Base-by-base conservation (phyloP, 2,329 filamentous ascomycete species). In the Xylaria sp. region DNA sequence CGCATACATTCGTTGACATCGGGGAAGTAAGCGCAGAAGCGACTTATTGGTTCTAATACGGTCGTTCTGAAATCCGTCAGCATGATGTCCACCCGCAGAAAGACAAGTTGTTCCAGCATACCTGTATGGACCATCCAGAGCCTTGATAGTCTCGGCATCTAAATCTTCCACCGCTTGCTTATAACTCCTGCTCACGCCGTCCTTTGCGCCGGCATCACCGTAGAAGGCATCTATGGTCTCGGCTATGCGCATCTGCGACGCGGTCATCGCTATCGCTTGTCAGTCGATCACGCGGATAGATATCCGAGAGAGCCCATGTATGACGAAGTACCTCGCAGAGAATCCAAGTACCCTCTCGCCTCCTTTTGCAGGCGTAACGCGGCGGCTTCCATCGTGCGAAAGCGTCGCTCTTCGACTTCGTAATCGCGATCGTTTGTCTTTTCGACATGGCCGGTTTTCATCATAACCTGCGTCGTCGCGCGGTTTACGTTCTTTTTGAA, bases 201-300 rank as follows among this genome's bases (percentile, higher is more conserved):
- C 95, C 70, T 87, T 91, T 54, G 94, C 92, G 55, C 95, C 95
- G 1, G 92, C 88, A 73, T 99, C 94, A 58, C 94, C 94, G 78
- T 99, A 99, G 76, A 99, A 99, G 47, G 94, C 94, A 77, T 99
- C 94, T 76, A 99, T 99, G 18, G 94, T 99, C 76, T 99, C 94
- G 66, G 94, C 94, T 75, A 99, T 97, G 72, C 93, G 89, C 93
- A 99, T 97, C 78, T 99, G 94, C 57, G 92, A 97, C 55, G 94
- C 93, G 13, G 94, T 99, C 94, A 99, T 99, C 19, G 63, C 63
- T 65, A 10, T n/a, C 6, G 13, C 46, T 18, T 11, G 57, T 65
- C 39, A 65, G 63, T 58, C 49, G 23, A 30, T 34, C 30, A 35
- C 23, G 94, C 93, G 92, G 66, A 35, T 23, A 19, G 56, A 16